These are phyloP conservation scores for Crithidia acanthocephali DNA, from an alignment of 208 protist species.

Conservation along the genomic window DNA sequence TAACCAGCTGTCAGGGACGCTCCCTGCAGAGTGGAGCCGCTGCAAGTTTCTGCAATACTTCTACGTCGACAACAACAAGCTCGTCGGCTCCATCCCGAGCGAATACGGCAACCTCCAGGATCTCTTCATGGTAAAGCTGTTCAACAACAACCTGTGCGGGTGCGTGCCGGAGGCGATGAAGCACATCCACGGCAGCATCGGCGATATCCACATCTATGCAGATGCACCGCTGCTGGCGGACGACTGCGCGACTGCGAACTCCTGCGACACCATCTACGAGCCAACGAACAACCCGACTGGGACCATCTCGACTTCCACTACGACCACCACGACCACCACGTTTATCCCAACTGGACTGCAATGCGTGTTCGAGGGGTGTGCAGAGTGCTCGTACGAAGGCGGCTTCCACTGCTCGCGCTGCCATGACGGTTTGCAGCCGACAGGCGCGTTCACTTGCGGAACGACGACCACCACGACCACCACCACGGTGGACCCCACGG, in stretches of 20 bases:
- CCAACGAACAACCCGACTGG: no score
- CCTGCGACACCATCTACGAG: background rate
- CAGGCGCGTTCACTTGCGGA: no score
- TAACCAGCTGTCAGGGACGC: background rate
- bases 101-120: background rate
- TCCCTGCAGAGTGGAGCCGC: background rate
- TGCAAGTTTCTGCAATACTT: background rate
- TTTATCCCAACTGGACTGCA: no score
- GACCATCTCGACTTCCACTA: no score
- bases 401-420: no score
- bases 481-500: background rate
- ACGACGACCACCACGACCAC: no score
- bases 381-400: no score
- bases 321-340: no score
- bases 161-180: background rate
- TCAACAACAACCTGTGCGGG: background rate
- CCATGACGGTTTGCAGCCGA: no score
- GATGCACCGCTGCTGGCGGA: background rate
- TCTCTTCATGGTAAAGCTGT: no score
- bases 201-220: background rate
- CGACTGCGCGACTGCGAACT: background rate
- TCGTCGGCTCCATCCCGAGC: background rate
- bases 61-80: background rate
- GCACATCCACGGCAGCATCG: no score
- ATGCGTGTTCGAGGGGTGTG: no score